phyloP scores from a whole-genome alignment of 768 basidiomycete species.

The Porpolomopsis calyptriformis region DNA sequence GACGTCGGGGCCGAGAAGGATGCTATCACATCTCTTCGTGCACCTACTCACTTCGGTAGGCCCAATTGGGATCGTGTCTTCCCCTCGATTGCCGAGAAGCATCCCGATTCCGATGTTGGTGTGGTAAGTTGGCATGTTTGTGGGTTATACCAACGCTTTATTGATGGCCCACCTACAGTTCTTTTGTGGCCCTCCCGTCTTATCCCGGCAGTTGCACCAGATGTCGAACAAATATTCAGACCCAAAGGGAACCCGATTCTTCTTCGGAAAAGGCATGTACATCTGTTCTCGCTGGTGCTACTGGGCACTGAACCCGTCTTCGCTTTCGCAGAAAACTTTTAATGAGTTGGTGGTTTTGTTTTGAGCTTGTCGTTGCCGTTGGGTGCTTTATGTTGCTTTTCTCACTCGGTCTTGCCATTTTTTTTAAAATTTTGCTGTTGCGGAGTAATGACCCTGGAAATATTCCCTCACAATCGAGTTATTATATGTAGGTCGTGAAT shows the following conservation, averaged over 20 bases:
- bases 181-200: conserved; percentile 75
- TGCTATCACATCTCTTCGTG: conserved; percentile 77
- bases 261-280: conserved; percentile 75
- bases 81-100: conserved; percentile 64
- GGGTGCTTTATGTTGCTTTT: too few species aligned
- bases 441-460: too few species aligned
- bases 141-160: background rate
- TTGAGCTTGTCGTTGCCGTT: background rate
- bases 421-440: too few species aligned
- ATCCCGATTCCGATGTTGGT: conserved; percentile 82
- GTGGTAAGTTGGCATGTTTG: conserved; percentile 41
- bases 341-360: conserved; percentile 8
- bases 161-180: conserved; percentile 31
- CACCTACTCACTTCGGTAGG: conserved; percentile 88
- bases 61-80: conserved; percentile 81
- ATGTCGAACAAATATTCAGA: conserved; percentile 82
- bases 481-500: too few species aligned
- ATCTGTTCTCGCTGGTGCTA: background rate
- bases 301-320: background rate
- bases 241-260: conserved; percentile 71
- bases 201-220: conserved; percentile 62
- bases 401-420: too few species aligned
- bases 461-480: too few species aligned
- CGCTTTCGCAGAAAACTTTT: conserved; percentile 26
- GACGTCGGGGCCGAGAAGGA: conserved; percentile 92